phyloP scores from a whole-genome alignment of 352 stramenopile species.

The Globisporangium orthogonon region DNA sequence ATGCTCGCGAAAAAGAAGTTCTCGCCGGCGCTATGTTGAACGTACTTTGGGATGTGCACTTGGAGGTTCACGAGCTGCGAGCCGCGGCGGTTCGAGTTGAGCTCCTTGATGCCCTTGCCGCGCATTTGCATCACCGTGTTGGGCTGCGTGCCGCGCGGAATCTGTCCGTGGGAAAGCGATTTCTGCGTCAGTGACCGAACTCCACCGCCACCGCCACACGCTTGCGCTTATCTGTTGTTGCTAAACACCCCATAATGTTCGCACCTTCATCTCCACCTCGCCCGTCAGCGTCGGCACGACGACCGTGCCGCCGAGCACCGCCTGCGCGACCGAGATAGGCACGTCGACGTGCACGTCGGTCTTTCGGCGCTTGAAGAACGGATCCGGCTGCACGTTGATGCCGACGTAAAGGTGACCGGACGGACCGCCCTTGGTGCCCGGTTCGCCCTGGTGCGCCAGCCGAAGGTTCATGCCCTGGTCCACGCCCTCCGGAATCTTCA shows the following conservation, averaged over 20 bases:
- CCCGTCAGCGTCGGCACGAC: slow-evolving; percentile 96
- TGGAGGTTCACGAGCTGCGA: slow-evolving; percentile 97
- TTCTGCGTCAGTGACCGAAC: background rate
- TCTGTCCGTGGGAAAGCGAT: slow-evolving; percentile 17
- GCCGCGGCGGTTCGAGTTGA: slow-evolving; percentile 89
- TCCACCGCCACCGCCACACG: background rate
- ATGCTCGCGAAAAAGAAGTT: background rate
- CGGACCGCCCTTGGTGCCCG: slow-evolving; percentile 76
- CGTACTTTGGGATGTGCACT: slow-evolving; percentile 92
- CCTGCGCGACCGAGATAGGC: slow-evolving; percentile 90
- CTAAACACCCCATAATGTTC: background rate
- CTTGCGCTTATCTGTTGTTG: too few species aligned
- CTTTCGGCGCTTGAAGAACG: slow-evolving; percentile 95
- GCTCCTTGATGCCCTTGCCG: slow-evolving; percentile 94
- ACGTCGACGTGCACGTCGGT: slow-evolving; percentile 93
- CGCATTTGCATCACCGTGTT: slow-evolving; percentile 95
- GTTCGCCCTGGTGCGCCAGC: slow-evolving; percentile 89
- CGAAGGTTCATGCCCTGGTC: slow-evolving; percentile 95
- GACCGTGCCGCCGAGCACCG: slow-evolving; percentile 90
- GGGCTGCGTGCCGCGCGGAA: slow-evolving; percentile 92
- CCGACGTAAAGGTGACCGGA: slow-evolving; percentile 93
- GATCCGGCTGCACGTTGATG: slow-evolving; percentile 91
- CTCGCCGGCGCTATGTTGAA: slow-evolving; percentile 2
- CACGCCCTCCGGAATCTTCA: slow-evolving; percentile 94
- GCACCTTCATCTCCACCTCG: slow-evolving; percentile 96